These are phyloP conservation scores for Fusarium brachygibbosum DNA, from an alignment of 2,329 filamentous ascomycete genomes.

Conservation along the genomic window DNA sequence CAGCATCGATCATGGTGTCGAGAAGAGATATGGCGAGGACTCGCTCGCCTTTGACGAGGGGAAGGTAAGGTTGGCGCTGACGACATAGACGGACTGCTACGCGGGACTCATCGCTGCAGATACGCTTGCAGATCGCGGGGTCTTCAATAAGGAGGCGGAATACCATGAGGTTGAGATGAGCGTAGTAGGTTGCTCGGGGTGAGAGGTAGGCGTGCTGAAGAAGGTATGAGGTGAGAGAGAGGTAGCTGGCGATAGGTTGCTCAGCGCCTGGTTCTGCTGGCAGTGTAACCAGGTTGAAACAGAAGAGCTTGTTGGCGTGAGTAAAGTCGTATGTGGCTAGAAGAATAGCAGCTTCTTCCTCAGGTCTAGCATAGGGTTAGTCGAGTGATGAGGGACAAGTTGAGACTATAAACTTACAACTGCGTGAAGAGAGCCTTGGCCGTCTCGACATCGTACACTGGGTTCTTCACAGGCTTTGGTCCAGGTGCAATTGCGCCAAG, in stretches of 20 bases:
- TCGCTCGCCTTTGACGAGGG: conserved; percentile 78
- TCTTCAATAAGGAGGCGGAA: conserved; percentile 91
- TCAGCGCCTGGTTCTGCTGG: conserved; percentile 73
- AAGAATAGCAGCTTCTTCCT: conserved; percentile 81
- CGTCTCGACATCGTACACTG: conserved; percentile 79
- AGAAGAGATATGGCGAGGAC: conserved; percentile 81
- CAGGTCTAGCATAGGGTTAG: conserved; percentile 69
- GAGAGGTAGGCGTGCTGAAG: conserved; percentile 94
- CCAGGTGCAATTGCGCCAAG: conserved; percentile 81
- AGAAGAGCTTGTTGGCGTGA: conserved; percentile 95
- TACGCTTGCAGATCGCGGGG: conserved; percentile 80
- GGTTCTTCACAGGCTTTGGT: conserved; percentile 69
- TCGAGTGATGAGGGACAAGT: too few species aligned
- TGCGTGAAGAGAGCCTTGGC: conserved; percentile 84
- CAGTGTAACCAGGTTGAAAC: conserved; percentile 81
- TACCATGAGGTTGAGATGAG: conserved; percentile 86
- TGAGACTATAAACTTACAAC: conserved; percentile 69
- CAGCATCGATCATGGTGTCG: conserved; percentile 88
- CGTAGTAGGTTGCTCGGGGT: conserved; percentile 81
- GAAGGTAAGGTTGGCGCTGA: conserved; percentile 88
- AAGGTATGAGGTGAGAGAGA: conserved; percentile 92
- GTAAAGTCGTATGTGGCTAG: conserved; percentile 93
- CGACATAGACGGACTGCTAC: conserved; percentile 85
- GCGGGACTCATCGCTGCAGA: conserved; percentile 85
- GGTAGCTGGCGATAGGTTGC: conserved; percentile 81